These are phyloP conservation scores for Moesziomyces globuligerus DNA, from an alignment of 1,284 basidiomycete species.

Conservation along the genomic window DNA sequence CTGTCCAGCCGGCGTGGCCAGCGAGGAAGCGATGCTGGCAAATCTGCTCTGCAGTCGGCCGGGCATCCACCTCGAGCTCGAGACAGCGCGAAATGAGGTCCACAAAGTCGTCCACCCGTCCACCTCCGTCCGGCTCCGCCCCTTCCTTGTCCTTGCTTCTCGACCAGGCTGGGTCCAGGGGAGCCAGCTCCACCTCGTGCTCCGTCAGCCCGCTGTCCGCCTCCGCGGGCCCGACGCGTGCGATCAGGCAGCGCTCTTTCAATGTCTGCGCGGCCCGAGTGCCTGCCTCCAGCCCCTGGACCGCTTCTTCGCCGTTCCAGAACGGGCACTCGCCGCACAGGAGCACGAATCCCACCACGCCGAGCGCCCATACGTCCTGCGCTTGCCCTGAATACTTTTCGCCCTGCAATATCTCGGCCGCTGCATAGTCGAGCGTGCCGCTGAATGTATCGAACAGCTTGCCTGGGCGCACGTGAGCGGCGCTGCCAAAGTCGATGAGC, in stretches of 20 bases:
- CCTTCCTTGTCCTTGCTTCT: constrained; percentile 35
- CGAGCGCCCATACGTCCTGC: constrained; percentile 98
- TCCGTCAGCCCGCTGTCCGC: constrained; percentile 16
- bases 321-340: constrained; percentile 90
- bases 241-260: constrained; percentile 50
- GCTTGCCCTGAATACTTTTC: constrained; percentile 94
- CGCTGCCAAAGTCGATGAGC: constrained; percentile 89
- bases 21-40: constrained; percentile 80
- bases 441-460: constrained; percentile 96
- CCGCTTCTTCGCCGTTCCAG: constrained; percentile 71
- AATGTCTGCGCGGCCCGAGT: constrained; percentile 58
- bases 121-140: constrained; percentile 75
- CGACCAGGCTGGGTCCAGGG: constrained; percentile 38
- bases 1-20: constrained; percentile 71
- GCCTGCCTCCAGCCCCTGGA: constrained; percentile 55
- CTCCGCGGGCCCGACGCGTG: constrained; percentile 31
- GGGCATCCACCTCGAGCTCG: constrained; percentile 72
- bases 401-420: constrained; percentile 93
- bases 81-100: constrained; percentile 82
- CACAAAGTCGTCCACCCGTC: constrained; percentile 81
- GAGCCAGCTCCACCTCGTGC: constrained; percentile 17
- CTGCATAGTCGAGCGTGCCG: constrained; percentile 86
- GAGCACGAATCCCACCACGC: constrained; percentile 96
- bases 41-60: constrained; percentile 83
- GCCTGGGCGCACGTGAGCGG: constrained; percentile 78